These are phyloP conservation scores for Citrus hindsii DNA, from an alignment of 345 rosid species.

Conservation along the genomic window DNA sequence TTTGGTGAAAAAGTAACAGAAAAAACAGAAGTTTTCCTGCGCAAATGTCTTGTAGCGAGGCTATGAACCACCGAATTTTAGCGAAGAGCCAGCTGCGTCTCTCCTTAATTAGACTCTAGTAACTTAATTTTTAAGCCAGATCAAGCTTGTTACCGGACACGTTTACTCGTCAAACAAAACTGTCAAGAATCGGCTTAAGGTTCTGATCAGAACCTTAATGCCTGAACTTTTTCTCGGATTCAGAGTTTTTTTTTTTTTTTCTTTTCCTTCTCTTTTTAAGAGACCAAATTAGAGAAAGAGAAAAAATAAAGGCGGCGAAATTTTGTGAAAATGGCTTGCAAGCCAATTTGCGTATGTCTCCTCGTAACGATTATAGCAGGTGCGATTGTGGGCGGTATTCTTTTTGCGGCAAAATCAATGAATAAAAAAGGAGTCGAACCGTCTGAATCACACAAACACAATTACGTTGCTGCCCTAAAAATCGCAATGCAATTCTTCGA, in stretches of 20 bases:
- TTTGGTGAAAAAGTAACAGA: not conserved
- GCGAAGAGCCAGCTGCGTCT: conserved; percentile 9
- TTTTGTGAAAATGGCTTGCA: conserved; percentile 43
- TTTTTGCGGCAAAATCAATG: conserved; percentile 21
- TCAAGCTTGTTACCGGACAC: not conserved
- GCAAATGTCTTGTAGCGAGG: conserved; percentile 3
- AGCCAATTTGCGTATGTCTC: conserved; percentile 60
- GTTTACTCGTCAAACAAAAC: not conserved
- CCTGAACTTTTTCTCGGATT: conserved; percentile 1
- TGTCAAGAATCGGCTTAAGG: not conserved
- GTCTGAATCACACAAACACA: conserved; percentile 48
- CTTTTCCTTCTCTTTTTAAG: not conserved
- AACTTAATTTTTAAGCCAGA: not conserved
- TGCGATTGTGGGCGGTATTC: conserved; percentile 45
- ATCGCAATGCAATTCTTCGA: conserved; percentile 81
- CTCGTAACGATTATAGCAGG: conserved; percentile 44
- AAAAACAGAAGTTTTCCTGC: conserved; percentile 9
- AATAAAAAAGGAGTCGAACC: conserved; percentile 31
- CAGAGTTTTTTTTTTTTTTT: not conserved
- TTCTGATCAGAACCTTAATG: not conserved
- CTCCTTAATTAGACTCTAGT: not conserved
- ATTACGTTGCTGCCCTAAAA: conserved; percentile 75
- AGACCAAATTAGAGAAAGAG: not conserved
- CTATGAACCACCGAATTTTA: not conserved
- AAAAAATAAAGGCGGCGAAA: not conserved